Evolutionary conservation across 768 basidiomycete genomes (phyloP).

Genomic region (Leccinum subtestaceum): DNA sequence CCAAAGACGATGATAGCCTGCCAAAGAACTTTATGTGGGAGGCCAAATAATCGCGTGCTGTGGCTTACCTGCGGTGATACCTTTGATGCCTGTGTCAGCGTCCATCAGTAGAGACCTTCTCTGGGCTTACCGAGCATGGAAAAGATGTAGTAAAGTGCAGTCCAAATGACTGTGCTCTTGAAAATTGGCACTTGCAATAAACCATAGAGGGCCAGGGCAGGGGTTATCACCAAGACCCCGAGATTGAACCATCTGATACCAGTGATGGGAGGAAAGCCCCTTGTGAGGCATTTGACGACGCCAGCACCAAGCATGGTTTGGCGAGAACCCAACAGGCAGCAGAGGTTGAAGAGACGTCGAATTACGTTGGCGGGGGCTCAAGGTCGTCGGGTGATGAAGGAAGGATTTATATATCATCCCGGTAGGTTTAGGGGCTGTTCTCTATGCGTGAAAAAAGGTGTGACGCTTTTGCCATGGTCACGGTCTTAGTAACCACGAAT

Average conservation of each 20-base stretch:
- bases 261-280: conserved; percentile 45
- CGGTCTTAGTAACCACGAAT: conserved; percentile 16
- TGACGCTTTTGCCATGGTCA: conserved; percentile 20
- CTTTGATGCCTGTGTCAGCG: conserved; percentile 27
- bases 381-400: conserved; percentile 14
- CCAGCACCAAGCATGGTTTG: conserved; percentile 12
- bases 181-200: conserved; percentile 45
- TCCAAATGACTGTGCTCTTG: conserved; percentile 56
- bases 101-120: conserved; percentile 4
- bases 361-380: conserved; percentile 8
- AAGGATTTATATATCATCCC: conserved; percentile 28
- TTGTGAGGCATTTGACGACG: conserved; percentile 16
- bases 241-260: conserved; percentile 79
- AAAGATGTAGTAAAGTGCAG: conserved; percentile 73
- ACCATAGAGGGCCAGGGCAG: conserved; percentile 70
- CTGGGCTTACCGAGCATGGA: conserved; percentile 71
- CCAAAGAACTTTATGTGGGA: conserved; percentile 4
- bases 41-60: background rate
- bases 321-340: conserved; percentile 1
- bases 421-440: conserved; percentile 8
- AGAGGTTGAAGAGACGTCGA: background rate
- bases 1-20: conserved; percentile 83
- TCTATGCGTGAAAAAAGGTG: conserved; percentile 16
- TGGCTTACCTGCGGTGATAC: conserved; percentile 48
- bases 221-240: conserved; percentile 64